Base-by-base conservation (phyloP, 1,139 yeast species). In the Saccharomyces hybrid region DNA sequence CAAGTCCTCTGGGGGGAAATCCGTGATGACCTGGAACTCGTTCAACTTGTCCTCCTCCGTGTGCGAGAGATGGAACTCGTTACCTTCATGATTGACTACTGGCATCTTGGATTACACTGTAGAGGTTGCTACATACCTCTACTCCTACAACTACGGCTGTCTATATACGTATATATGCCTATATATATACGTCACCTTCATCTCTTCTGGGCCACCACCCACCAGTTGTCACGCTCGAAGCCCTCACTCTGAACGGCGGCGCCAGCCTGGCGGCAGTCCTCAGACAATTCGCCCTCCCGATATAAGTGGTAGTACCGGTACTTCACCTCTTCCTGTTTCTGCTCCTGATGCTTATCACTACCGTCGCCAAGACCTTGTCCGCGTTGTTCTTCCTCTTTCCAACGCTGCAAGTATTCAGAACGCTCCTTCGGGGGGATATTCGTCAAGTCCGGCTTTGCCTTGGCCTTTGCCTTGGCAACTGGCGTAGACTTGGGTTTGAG, bases 171-270 rank as follows among this genome's bases (percentile, higher is more conserved):
- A 25, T 47, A 27, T 47, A 44, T 44, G 26, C 26, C 16, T 47
- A 47, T 28, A 47, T 47, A 27, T 32, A 19, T 19, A 19, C 23
- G 23, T n/a, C 38, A n/a, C 38, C 38, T 32, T 32, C 38, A 32
- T n/a, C 19, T 32, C 55, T 72, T 75, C 60, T 71, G 70, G n/a
- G 78, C 73, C 2, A 84, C 73, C 2, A 78, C 85, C 88, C 96
- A 93, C 98, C 99, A 93, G 67, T 93, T 93, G 67, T 95, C 99
- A 64, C 80, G 81, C 67, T 93, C 98, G 66, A 91, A 95, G 0
- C 99, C 99, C 52, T 80, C 75, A 32, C 80, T 82, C 0, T 86
- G 76, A 1, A 90, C 75, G 2, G 58, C 62, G 1, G 84, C 89
- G 1, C 95, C 95, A 0, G 96, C 96, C 25, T 66, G 66, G 25